Base-by-base conservation (phyloP, 1,284 basidiomycete species). In the Ganoderma sp. region DNA sequence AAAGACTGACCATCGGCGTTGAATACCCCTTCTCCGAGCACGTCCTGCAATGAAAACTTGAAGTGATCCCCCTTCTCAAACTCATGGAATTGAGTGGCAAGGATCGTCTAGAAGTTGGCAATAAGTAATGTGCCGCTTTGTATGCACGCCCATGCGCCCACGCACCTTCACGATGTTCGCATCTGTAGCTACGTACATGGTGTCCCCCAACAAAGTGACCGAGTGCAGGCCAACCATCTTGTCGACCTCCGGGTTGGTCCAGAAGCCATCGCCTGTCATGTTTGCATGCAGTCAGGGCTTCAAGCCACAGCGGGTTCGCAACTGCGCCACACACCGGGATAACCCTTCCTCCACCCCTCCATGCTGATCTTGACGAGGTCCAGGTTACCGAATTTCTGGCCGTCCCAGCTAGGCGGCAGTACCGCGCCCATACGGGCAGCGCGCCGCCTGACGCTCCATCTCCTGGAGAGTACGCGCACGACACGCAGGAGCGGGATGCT, bases 11-110 rank as follows among this genome's bases (percentile, higher is more conserved):
- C 72, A 28, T 75, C 74, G 17, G 71, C 64, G 28, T 75, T 75
- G 62, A 75, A 75, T 0, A 75, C 71, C 9, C 74, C 74, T 3
- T 65, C 69, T 2, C 74, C 74, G 9, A 75, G 65, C 6, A 75
- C 67, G 3, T 67, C 56, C 58, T 71, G 42, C 71, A 73, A 63
- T 0, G 63, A 63, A 9, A 67, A 65, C 7, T 67, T 60, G 63
- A 73, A 71, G 5, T 14, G 45, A 1, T 65, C 63, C 71, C 75
- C 75, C 42, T 76, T 76, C 63, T 74, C 73, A 41, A 64, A 77
- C 28, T 70, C 69, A 6, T 66, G 39, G 50, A 75, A 76, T 6
- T 75, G 73, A 0, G 74, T 75, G 9, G 74, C 74, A 3, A 77
- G 71, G 5, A 77, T 56, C 10, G 67, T 67, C 76, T 77, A 12